These are phyloP conservation scores for Rhynchospora breviuscula DNA, from an alignment of 176 grass and related monocot species.

Conservation along the genomic window DNA sequence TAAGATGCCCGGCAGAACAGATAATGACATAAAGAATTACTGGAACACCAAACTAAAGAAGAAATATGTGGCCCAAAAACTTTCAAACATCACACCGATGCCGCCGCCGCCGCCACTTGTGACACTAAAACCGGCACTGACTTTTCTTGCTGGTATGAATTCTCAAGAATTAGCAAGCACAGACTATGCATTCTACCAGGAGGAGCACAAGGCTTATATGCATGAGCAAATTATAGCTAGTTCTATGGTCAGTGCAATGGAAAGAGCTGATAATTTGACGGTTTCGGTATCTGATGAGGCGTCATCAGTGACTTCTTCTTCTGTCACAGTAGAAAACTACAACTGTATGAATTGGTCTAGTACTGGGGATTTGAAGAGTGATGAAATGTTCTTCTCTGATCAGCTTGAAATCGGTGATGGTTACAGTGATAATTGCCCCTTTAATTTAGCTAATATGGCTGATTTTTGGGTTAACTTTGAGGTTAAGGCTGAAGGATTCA, in stretches of 20 bases:
- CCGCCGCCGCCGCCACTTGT: not conserved
- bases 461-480: conserved; percentile 24
- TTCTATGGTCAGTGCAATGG: not conserved
- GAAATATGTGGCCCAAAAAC: conserved; percentile 34
- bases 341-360: conserved; percentile 5
- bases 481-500: conserved; percentile 21
- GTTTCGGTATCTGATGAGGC: conserved; percentile 8
- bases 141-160: not conserved
- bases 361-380: not conserved
- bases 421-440: not conserved
- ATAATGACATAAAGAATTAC: conserved; percentile 97
- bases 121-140: not conserved
- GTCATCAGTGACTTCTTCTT: conserved; percentile 12
- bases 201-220: conserved; percentile 10
- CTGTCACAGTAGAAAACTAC: conserved; percentile 13
- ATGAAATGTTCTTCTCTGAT: conserved; percentile 10
- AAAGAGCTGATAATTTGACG: not conserved
- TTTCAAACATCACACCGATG: not conserved
- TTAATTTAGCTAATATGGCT: conserved; percentile 8
- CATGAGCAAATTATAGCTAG: not conserved
- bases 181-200: not conserved
- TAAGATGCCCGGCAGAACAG: conserved; percentile 77
- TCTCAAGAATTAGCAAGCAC: not conserved
- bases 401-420: conserved; percentile 2
- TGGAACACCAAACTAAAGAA: conserved; percentile 99